A percentile compares a stretch with the other conserved stretches of the same genome.
These are phyloP conservation scores for Pneumocystis wakefieldiae DNA, from an alignment of 1,139 yeast genomes.

Conservation along the genomic window DNA sequence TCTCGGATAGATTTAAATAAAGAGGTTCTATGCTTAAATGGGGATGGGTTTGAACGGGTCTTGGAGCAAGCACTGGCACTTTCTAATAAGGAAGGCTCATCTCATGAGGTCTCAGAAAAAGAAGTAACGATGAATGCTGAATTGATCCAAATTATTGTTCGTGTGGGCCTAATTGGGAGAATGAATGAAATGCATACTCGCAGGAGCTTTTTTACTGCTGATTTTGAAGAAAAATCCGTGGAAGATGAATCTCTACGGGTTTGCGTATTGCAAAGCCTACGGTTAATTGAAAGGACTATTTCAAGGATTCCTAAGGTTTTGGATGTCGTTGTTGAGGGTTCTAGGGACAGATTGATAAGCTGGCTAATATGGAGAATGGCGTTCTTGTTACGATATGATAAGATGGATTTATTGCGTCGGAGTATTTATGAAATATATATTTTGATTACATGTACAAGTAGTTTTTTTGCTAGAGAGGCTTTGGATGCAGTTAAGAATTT, in stretches of 20 bases:
- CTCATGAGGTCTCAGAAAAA: too few relatives aligned
- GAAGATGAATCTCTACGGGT: neutral
- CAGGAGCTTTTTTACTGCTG: neutral
- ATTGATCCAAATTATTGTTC: too few relatives aligned
- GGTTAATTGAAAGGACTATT: neutral
- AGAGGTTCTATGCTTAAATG: too few relatives aligned
- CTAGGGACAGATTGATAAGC: neutral
- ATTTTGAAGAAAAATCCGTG: neutral
- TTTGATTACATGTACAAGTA: neutral
- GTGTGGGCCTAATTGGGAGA: too few relatives aligned
- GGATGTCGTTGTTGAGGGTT: neutral
- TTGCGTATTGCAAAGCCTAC: neutral
- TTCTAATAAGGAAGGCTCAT: too few relatives aligned
- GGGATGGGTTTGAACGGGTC: too few relatives aligned
- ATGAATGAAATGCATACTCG: too few relatives aligned
- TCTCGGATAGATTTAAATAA: too few relatives aligned
- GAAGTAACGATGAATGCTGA: too few relatives aligned
- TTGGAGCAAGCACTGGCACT: too few relatives aligned
- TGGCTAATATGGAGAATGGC: neutral
- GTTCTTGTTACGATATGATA: neutral
- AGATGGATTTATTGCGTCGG: neutral
- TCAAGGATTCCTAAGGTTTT: neutral
- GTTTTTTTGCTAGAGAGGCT: neutral
- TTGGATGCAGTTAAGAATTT: neutral
- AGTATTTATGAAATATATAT: neutral